Conservation (phyloP, 768 basidiomycete genomes). For the Termitomyces sp. region DNA sequence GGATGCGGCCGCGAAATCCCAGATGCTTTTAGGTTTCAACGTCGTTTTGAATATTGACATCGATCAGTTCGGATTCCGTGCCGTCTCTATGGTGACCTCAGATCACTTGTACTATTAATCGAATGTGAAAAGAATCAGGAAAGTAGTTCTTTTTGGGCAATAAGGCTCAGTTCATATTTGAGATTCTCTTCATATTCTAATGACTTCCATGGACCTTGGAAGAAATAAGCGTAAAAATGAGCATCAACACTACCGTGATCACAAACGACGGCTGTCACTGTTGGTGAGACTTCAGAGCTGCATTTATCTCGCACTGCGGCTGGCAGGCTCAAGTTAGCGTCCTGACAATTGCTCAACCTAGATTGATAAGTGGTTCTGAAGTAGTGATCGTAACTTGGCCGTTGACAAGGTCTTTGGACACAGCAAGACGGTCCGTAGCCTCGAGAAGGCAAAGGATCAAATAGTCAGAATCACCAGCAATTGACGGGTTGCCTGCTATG, state of each 20-base stretch:
- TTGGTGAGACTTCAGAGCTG: background rate
- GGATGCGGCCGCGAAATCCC: slow-evolving; percentile 75
- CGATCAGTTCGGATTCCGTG: slow-evolving; percentile 24
- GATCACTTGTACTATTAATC: background rate
- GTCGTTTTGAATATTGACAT: slow-evolving; percentile 24
- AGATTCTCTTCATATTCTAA: background rate
- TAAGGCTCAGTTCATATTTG: slow-evolving; percentile 4
- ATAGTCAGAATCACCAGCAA: too few relatives aligned
- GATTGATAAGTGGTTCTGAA: background rate
- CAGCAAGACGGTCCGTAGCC: background rate
- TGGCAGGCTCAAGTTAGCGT: background rate
- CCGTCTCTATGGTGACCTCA: slow-evolving; percentile 27
- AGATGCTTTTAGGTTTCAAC: slow-evolving; percentile 17
- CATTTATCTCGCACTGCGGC: background rate
- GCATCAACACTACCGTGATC: background rate
- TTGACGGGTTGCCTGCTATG: background rate
- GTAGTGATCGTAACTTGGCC: background rate
- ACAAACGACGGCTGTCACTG: background rate
- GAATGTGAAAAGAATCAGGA: background rate
- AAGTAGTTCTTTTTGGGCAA: background rate
- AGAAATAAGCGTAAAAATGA: background rate
- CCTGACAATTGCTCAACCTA: background rate
- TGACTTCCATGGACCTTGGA: background rate
- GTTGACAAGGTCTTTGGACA: background rate
- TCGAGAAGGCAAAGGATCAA: background rate